Conservation (phyloP, 352 stramenopile species). For the Aphanomyces invadans region DNA sequence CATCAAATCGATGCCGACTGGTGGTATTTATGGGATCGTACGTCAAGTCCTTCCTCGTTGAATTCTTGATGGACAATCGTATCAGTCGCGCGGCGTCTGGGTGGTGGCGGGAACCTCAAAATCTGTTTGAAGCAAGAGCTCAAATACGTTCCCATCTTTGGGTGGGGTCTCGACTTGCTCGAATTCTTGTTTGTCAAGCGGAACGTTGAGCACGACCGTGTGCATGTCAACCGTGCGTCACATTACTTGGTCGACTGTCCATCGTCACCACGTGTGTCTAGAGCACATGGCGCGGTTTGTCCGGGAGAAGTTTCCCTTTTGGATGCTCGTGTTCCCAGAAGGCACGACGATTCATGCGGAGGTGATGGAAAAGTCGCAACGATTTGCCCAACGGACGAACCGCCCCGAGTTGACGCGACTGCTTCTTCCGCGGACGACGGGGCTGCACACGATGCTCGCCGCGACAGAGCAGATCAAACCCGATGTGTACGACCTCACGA, state of each 20-base stretch:
- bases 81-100: constrained; percentile 42
- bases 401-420: constrained; percentile 87
- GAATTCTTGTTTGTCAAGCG: constrained; percentile 86
- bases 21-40: constrained; percentile 87
- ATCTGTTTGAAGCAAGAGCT: constrained; percentile 89
- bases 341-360: constrained; percentile 87
- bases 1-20: constrained; percentile 90
- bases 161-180: constrained; percentile 85
- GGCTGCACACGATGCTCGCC: constrained; percentile 89
- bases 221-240: constrained; percentile 49
- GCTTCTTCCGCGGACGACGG: constrained; percentile 86
- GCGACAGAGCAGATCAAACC: constrained; percentile 62
- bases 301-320: constrained; percentile 77
- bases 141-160: constrained; percentile 82
- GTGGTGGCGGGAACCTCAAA: constrained; percentile 79
- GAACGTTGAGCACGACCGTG: constrained; percentile 66
- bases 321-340: constrained; percentile 86
- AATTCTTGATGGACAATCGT: not conserved
- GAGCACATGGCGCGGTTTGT: constrained; percentile 74
- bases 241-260: no score
- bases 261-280: constrained; percentile 10
- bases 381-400: constrained; percentile 75
- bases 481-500: constrained; percentile 91
- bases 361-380: constrained; percentile 82
- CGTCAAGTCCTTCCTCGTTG: not conserved